Evolutionary conservation across 805 yeast species (phyloP).

Genomic region (Wickerhamiella hasegawae): DNA sequence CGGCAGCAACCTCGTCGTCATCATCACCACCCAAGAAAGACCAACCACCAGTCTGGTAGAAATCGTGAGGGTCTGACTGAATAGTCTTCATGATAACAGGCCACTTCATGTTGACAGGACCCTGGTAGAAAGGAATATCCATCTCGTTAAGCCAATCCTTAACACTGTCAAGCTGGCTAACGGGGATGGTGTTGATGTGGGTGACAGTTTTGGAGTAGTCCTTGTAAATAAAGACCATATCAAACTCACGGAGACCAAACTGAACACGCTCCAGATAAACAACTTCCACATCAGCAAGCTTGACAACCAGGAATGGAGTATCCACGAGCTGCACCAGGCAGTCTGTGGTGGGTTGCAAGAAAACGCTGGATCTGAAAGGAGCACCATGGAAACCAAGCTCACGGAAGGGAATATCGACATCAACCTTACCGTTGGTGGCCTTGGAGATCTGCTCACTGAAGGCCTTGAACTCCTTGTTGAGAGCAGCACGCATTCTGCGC

Average conservation of each 20-base stretch:
- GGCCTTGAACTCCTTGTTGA: slow-evolving; percentile 79
- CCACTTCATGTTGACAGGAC: slow-evolving; percentile 95
- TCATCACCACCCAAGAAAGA: slow-evolving; percentile 78
- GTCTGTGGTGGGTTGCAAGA: slow-evolving; percentile 93
- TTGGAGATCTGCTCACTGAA: slow-evolving; percentile 88
- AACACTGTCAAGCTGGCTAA: slow-evolving; percentile 78
- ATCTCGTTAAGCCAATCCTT: slow-evolving; percentile 97
- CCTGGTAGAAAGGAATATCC: slow-evolving; percentile 87
- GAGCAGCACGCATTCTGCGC: slow-evolving; percentile 73
- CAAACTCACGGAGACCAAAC: slow-evolving; percentile 92
- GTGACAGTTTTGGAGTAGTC: slow-evolving; percentile 79
- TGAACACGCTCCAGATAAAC: slow-evolving; percentile 95
- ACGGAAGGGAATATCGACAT: slow-evolving; percentile 86
- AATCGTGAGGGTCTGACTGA: slow-evolving; percentile 81
- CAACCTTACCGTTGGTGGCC: slow-evolving; percentile 66
- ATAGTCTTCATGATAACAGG: slow-evolving; percentile 87
- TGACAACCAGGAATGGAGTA: slow-evolving; percentile 86
- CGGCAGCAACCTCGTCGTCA: slow-evolving; percentile 33
- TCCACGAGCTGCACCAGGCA: slow-evolving; percentile 88
- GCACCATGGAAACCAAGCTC: slow-evolving; percentile 97
- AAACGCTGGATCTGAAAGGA: slow-evolving; percentile 84
- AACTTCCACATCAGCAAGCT: slow-evolving; percentile 80
- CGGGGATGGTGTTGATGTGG: slow-evolving; percentile 88
- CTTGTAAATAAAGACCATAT: slow-evolving; percentile 88
- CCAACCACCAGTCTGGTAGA: slow-evolving; percentile 95